Evolutionary conservation across 2,329 filamentous ascomycete species (phyloP), one percentile per base, ranked within the genome.

Genomic region (Akanthomyces muscarius): DNA sequence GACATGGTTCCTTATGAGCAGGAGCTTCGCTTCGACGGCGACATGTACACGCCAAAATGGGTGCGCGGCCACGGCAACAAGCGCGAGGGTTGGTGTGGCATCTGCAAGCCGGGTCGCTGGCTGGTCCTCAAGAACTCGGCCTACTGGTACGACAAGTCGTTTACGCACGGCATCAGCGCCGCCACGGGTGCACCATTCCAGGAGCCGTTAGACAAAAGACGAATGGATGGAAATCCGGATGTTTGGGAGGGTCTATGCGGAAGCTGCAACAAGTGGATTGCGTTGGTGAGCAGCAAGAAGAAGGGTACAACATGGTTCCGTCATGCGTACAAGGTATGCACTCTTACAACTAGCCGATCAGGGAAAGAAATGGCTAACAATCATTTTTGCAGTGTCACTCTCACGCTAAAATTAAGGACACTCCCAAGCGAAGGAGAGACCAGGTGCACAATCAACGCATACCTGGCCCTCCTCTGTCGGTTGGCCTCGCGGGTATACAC

Each of bases 81-180:
- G 79, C 88, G 91, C 48, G 91, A 94, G 74, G 91, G 91, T 4
- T 96, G 91, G 91, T 96, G 91, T 70, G 90, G 91, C 25, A 90
- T 94, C 68, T 96, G 91, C 80, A 93, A 92, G 73, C 89, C 90
- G 2, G 90, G 90, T 3, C 83, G 90, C 56, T 96, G 92, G 92
- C 83, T 94, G 61, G 90, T 93, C 18, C 80, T 96, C 64, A 96
- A 95, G 79, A 95, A 96, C 77, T 93, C 89, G 62, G 91, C 91
- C 7, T 96, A 91, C 74, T 96, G 92, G 91, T 96, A 96, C 75
- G 91, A 96, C 78, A 94, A 95, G 80, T 91, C 89, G 63, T 96
- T 95, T 74, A 91, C 89, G 2, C 92, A 96, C 71, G 91, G 91
- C 56, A 91, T 96, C 73, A 92, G 89, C 71, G 91, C 90, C 33